These are phyloP conservation scores for Suhomyces xylopsoci DNA, from an alignment of 805 yeast species.

Conservation along the genomic window DNA sequence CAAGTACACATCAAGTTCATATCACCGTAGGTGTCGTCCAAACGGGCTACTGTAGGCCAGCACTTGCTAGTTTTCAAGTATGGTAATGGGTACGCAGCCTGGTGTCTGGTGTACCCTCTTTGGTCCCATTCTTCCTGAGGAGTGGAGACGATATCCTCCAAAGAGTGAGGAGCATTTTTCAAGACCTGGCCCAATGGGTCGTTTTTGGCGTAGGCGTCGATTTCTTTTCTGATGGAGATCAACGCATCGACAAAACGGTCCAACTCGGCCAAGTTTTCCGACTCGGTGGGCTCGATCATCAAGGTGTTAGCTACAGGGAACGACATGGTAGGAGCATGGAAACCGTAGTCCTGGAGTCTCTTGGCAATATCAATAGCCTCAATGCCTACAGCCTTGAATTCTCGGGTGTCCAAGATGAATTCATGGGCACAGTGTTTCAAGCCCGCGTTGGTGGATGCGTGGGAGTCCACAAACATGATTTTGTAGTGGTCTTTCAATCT, in stretches of 20 bases:
- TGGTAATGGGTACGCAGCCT: slow-evolving; percentile 91
- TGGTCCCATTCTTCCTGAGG: slow-evolving; percentile 66
- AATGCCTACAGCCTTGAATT: slow-evolving; percentile 71
- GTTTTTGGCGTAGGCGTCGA: slow-evolving; percentile 65
- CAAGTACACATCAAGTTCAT: slow-evolving; percentile 90
- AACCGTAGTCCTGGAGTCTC: slow-evolving; percentile 95
- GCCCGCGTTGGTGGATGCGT: slow-evolving; percentile 38
- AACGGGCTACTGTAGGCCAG: slow-evolving; percentile 94
- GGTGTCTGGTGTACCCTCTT: slow-evolving; percentile 87
- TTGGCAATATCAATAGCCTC: slow-evolving; percentile 97
- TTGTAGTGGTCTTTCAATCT: slow-evolving; percentile 68
- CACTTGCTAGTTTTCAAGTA: slow-evolving; percentile 71
- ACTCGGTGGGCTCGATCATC: slow-evolving; percentile 98
- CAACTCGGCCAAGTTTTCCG: slow-evolving; percentile 83
- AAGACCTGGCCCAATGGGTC: slow-evolving; percentile 65
- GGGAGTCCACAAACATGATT: slow-evolving; percentile 66
- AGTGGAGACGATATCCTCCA: slow-evolving; percentile 68
- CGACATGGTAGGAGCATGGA: slow-evolving; percentile 98
- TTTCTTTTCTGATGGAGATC: slow-evolving; percentile 79
- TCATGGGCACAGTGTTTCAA: slow-evolving; percentile 92
- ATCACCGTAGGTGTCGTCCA: slow-evolving; percentile 95
- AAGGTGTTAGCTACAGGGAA: slow-evolving; percentile 98
- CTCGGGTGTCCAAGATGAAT: slow-evolving; percentile 87
- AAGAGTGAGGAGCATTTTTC: slow-evolving; percentile 90
- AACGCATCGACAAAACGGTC: slow-evolving; percentile 88